Evolutionary conservation across 495 filamentous ascomycete species (phyloP), one percentile per base, ranked within the genome.

Genomic region (Lasiosphaeriaceae sp.): DNA sequence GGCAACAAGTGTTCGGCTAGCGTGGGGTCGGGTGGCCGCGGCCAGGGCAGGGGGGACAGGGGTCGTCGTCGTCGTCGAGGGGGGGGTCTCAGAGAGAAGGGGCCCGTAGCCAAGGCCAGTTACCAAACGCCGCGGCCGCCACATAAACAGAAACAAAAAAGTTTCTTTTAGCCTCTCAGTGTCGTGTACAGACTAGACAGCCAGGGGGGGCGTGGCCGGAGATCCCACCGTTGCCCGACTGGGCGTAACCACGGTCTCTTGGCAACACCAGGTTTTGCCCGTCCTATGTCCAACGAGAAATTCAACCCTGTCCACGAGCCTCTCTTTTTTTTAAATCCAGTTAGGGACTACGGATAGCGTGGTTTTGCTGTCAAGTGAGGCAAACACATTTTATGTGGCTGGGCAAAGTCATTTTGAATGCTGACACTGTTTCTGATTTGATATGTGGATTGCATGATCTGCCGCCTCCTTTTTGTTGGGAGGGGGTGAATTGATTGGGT

Each of bases 1-100:
- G 59, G 56, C 57, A 64, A 46, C 65, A 68, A 57, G 53, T 60
- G 54, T 61, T 62, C 51, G 64, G 66, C 64, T 69, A 58, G 64
- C 51, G 59, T 66, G 52, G 54, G 59, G 53, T 64, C 58, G 47
- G 31, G 39, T 62, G 63, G 66, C 57, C 59, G 57, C 62, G 63
- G 49, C 59, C 65, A 54, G 44, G 55, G 44, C 61, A 47, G 26
- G 39, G 54, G 19, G 56, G 59, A 46, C 47, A 19, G 47, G 31
- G 53, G 35, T n/a, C 31, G 14, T 21, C n/a, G n/a, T n/a, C n/a
- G n/a, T n/a, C 41, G 55, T 45, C 23, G 45, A 47, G 8, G 11
- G 21, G 50, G 14, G 51, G 24, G n/a, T n/a, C n/a, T n/a, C n/a
- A n/a, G n/a, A n/a, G 43, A 12, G 45, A 19, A 47, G 45, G 45